Evolutionary conservation across 164 flowering plant genomes (phyloP), one percentile per base, ranked within the genome.

Genomic region (Annona cherimola): DNA sequence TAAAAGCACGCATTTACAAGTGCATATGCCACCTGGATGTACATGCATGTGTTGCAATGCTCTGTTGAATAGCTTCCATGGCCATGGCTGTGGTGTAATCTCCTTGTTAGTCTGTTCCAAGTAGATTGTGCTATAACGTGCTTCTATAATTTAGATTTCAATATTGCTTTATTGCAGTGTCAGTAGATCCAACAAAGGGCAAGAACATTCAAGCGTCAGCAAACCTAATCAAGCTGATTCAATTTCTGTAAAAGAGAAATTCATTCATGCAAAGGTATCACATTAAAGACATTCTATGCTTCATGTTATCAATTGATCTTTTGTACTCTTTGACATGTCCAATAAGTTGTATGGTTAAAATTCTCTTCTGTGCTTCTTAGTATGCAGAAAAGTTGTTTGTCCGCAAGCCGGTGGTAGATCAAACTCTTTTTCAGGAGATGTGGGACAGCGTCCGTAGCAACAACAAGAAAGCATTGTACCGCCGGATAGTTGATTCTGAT

Each of bases 211-310:
- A 66, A 75, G 75, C 60, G 68, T 82, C 61, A 75, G 80, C 76
- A 94, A 91, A 80, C 98, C 98, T 60, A 69, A 69, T 70, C 79
- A 69, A 67, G 75, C 76, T 62, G 97, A 88, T 85, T 87, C 89
- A 59, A 87, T 90, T 73, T 86, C 91, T n/a, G 68, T 79, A 14
- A 91, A 91, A 77, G 98, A 91, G 79, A 82, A 83, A 79, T 94
- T 88, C 76, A 91, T 94, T 81, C 91, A 89, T 75, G 90, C 92
- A 65, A 94, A 94, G 94, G 98, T 94, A 84, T 72, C 63, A 50
- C 61, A 12, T 2, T 18, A 5, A 60, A 5, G 12, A 14, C 39
- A 59, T 1, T 70, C 42, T 70, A 61, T 20, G 20, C 20, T 18
- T 18, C 63, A 16, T 50, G 9, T 62, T 20, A 62, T 62, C 39